Evolutionary conservation across 352 stramenopile genomes (phyloP).

Genomic region (Phytophthora brassicae): DNA sequence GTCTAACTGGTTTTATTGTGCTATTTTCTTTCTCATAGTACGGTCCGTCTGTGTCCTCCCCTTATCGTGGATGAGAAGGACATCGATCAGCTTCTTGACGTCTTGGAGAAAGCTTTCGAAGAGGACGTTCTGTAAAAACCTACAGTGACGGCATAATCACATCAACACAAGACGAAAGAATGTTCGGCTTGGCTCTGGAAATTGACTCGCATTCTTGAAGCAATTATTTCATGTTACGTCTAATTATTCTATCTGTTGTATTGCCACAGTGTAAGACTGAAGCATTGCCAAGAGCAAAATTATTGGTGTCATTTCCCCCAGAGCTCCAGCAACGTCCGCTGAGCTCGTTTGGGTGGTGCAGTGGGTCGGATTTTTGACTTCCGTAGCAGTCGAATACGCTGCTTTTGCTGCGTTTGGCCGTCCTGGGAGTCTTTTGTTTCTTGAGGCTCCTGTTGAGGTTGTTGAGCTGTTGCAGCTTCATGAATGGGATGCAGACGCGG

Average conservation of each 20-base stretch:
- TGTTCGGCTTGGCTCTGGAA: conserved; percentile 11
- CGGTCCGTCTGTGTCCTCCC: conserved; percentile 80
- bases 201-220: conserved; percentile 10
- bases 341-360: conserved; percentile 20
- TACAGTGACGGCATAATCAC: conserved; percentile 3
- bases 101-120: conserved; percentile 66
- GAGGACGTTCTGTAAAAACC: conserved; percentile 55
- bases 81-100: conserved; percentile 67
- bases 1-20: conserved; percentile 6
- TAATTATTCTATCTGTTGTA: conserved; percentile 16
- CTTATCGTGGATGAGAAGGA: conserved; percentile 83
- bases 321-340: conserved; percentile 48
- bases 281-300: no score
- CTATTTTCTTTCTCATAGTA: conserved; percentile 34
- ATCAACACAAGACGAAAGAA: conserved; percentile 9
- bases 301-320: conserved; percentile 22
- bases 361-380: conserved; percentile 10
- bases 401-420: conserved; percentile 4
- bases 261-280: no score
- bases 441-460: conserved; percentile 17
- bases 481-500: conserved; percentile 28
- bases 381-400: conserved; percentile 20
- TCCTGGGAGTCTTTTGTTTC: conserved; percentile 10
- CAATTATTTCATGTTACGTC: neutral
- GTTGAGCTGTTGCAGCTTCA: conserved; percentile 8